Evolutionary conservation across 352 stramenopile species (phyloP).

Genomic region (Globisporangium mamillatum): DNA sequence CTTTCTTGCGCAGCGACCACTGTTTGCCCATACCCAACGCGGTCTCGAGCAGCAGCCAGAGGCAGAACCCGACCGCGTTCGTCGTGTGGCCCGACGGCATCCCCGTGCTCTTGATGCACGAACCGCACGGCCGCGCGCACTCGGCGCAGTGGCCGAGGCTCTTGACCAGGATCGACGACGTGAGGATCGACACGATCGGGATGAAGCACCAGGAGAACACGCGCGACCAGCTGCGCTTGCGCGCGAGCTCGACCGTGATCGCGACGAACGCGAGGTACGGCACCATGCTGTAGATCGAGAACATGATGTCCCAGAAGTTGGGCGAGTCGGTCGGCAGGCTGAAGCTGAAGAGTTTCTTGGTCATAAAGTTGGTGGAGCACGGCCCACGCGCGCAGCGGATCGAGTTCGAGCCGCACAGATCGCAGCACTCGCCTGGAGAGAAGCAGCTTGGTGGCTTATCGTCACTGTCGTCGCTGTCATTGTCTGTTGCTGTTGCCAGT

Average conservation of each 20-base stretch:
- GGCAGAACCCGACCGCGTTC: slow-evolving; percentile 45
- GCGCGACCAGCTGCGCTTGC: slow-evolving; percentile 39
- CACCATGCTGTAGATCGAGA: slow-evolving; percentile 53
- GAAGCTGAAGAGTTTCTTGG: slow-evolving; percentile 51
- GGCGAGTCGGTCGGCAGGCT: slow-evolving; percentile 31
- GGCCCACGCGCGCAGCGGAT: slow-evolving; percentile 45
- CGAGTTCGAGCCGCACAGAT: slow-evolving; percentile 41
- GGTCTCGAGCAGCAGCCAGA: slow-evolving; percentile 50
- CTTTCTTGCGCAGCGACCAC: slow-evolving; percentile 22
- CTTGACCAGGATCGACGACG: slow-evolving; percentile 34
- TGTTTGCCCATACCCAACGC: slow-evolving; percentile 30
- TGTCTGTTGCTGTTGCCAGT: neutral
- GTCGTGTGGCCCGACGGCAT: slow-evolving; percentile 59
- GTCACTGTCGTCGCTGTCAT: neutral
- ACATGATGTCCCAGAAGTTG: slow-evolving; percentile 47
- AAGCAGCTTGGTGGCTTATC: slow-evolving; percentile 1
- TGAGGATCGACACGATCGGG: slow-evolving; percentile 42
- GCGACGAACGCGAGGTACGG: slow-evolving; percentile 44
- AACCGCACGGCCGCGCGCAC: slow-evolving; percentile 44
- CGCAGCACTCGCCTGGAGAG: slow-evolving; percentile 39
- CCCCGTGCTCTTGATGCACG: slow-evolving; percentile 42
- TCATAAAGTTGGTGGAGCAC: slow-evolving; percentile 41
- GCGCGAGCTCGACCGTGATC: slow-evolving; percentile 34
- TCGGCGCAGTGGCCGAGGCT: slow-evolving; percentile 42
- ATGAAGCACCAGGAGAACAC: slow-evolving; percentile 52